Conservation (phyloP, 176 grass and related monocot genomes). For the Calamus simplicifolius region DNA sequence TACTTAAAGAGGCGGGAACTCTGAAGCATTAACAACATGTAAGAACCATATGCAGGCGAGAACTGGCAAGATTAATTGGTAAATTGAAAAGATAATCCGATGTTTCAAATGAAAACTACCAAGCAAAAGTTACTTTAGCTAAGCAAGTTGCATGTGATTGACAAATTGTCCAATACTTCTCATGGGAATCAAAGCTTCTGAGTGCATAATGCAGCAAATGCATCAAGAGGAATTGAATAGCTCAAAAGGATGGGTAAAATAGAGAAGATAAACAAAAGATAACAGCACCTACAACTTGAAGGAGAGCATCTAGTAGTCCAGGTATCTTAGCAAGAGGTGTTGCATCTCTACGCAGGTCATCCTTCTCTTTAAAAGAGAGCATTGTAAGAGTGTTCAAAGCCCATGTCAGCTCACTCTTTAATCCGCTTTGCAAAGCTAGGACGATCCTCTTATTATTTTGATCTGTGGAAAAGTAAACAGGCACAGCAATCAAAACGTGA, state of each 20-base stretch:
- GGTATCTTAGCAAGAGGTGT: conserved; percentile 85
- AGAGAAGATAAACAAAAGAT: conserved; percentile 11
- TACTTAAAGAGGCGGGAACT: too few species aligned
- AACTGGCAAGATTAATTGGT: too few species aligned
- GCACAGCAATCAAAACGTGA: background rate
- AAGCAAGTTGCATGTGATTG: too few species aligned
- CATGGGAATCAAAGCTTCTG: too few species aligned
- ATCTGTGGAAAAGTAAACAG: conserved; percentile 40
- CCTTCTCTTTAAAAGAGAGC: conserved; percentile 98
- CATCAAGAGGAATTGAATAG: too few species aligned
- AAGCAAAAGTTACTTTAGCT: too few species aligned
- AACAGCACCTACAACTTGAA: conserved; percentile 83
- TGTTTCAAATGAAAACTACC: too few species aligned
- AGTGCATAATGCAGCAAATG: too few species aligned
- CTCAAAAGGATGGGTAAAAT: conserved; percentile 3
- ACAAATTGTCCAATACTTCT: too few species aligned
- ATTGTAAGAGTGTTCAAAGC: conserved; percentile 81
- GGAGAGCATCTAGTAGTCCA: conserved; percentile 86
- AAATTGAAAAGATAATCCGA: too few species aligned
- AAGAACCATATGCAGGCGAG: too few species aligned
- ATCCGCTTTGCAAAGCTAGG: conserved; percentile 91
- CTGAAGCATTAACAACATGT: too few species aligned
- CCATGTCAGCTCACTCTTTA: conserved; percentile 96
- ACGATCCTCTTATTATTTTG: conserved; percentile 98
- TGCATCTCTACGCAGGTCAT: conserved; percentile 72